phyloP scores from a whole-genome alignment of 768 basidiomycete genomes.

The Pleurotus ostreatus region DNA sequence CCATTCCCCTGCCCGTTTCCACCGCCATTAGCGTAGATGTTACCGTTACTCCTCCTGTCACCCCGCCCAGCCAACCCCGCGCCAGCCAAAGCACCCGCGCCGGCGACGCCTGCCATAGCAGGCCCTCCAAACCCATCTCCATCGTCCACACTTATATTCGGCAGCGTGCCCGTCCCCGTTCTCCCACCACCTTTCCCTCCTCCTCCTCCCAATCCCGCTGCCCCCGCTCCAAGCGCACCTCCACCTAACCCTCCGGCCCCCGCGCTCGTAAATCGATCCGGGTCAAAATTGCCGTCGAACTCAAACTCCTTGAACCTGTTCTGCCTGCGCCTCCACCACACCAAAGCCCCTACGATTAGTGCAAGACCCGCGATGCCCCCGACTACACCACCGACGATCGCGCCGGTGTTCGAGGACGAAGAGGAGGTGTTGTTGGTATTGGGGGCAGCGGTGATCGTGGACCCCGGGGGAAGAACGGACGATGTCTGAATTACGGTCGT shows the following conservation, averaged over 20 bases:
- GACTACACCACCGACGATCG: conserved; percentile 51
- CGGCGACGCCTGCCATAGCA: background rate
- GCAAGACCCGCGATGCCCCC: conserved; percentile 35
- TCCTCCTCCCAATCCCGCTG: background rate
- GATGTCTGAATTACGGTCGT: conserved; percentile 24
- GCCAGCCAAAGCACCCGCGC: background rate
- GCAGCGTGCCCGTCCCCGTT: background rate
- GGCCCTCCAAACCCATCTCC: background rate
- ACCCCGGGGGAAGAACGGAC: conserved; percentile 21
- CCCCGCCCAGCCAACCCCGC: background rate
- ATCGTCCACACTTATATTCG: background rate
- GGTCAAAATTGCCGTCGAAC: conserved; percentile 41
- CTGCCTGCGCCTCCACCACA: conserved; percentile 42
- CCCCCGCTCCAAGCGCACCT: background rate
- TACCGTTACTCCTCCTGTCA: background rate
- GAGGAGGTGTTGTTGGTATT: background rate
- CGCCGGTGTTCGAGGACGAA: conserved; percentile 25
- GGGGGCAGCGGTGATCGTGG: conserved; percentile 12
- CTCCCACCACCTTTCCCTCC: background rate
- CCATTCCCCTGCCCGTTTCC: background rate
- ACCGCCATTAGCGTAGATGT: background rate
- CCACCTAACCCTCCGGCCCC: background rate
- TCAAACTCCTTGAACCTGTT: conserved; percentile 19
- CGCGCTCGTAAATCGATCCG: conserved; percentile 19
- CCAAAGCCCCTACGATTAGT: conserved; percentile 20